Evolutionary conservation across 1,284 basidiomycete genomes (phyloP), one percentile per base, ranked within the genome.

Genomic region (Ganoderma meredithae): DNA sequence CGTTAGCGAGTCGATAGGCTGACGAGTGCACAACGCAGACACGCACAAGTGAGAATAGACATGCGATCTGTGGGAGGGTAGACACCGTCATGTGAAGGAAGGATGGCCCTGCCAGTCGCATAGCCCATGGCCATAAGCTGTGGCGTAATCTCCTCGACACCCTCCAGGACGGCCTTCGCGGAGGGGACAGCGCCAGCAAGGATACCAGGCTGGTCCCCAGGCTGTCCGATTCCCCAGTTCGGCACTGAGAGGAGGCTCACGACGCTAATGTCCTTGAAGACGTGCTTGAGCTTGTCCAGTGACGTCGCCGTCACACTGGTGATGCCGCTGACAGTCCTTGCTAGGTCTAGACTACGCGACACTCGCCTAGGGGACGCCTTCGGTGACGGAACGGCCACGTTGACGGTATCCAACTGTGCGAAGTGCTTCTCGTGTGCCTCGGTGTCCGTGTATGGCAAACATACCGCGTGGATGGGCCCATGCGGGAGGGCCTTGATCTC

Each of bases 121-220:
- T 88, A 94, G 9, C 93, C 91, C 36, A 95, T 78, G 0, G 90
- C 87, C 88, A 95, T 86, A 43, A 95, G 82, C 74, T 93, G 86
- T 0, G 92, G 91, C 0, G 92, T 93, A 58, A 94, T 85, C 76
- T 90, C 83, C 71, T 86, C 81, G 19, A 92, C 80, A 6, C 93
- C 93, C 10, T 88, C 81, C 39, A 92, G 79, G 36, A 95, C 83
- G 0, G 91, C 88, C 77, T 88, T 88, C 5, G 92, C 85, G 0
- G 90, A 92, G 3, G 93, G 93, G 8, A 94, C 76, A 9, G 92
- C 86, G 12, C 93, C 93, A 19, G 90, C 85, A 31, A 94, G 81
- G 25, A 93, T 76, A 3, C 93, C 92, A 12, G 81, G 76, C 4
- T 82, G 84, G 68, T 84, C 83, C 19, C 80, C 86, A 22, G 88